These are phyloP conservation scores for Castanopsis chinensis DNA, from an alignment of 306 rosid species.

Conservation along the genomic window DNA sequence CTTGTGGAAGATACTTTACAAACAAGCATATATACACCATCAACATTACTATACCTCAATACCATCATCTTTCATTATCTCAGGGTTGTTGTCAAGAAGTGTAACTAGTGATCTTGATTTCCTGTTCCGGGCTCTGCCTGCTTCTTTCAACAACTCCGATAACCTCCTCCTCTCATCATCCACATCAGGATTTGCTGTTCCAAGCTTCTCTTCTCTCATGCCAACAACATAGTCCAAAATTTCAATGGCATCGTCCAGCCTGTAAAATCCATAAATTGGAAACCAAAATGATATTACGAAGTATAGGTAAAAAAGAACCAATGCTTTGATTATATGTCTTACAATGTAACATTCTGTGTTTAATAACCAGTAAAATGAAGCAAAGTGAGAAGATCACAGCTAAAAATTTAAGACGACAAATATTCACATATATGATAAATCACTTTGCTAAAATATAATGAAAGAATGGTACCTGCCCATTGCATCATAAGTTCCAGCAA, in stretches of 20 bases:
- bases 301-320: background rate
- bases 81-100: conserved; percentile 54
- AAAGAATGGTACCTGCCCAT: conserved; percentile 76
- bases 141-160: conserved; percentile 71
- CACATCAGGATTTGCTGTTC: conserved; percentile 80
- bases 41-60: conserved; percentile 46
- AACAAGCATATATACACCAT: conserved; percentile 31
- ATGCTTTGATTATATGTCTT: no score
- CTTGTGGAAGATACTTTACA: conserved; percentile 9
- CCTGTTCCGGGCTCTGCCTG: conserved; percentile 62
- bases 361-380: background rate
- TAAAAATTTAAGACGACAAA: background rate
- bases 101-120: conserved; percentile 61
- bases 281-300: conserved; percentile 15
- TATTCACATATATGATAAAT: background rate
- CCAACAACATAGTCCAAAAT: conserved; percentile 72
- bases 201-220: conserved; percentile 89
- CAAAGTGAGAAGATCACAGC: background rate
- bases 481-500: conserved; percentile 89
- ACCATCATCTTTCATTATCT: conserved; percentile 29
- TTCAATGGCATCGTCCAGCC: conserved; percentile 82
- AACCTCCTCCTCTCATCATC: conserved; percentile 78
- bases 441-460: background rate
- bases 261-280: conserved; percentile 21
- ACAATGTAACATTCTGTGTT: conserved; percentile 4